These are phyloP conservation scores for Suillus alpinus DNA, from an alignment of 768 basidiomycete species.

Conservation along the genomic window DNA sequence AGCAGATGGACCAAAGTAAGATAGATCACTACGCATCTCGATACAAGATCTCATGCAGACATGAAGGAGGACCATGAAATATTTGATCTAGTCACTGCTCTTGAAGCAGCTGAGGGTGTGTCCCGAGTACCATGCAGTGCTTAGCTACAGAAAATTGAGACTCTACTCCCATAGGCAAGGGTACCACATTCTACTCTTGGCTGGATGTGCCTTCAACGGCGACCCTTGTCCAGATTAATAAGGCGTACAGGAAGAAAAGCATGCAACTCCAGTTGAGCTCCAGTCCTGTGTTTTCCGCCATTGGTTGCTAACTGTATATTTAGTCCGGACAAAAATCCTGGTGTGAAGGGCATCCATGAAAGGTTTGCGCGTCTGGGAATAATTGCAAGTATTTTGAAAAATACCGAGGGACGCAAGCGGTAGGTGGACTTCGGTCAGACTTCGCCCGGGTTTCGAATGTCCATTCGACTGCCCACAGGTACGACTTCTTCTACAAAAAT, in stretches of 20 bases:
- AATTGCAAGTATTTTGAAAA: conserved; percentile 77
- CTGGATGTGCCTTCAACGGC: conserved; percentile 78
- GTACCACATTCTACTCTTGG: conserved; percentile 96
- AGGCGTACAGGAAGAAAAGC: conserved; percentile 91
- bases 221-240: conserved; percentile 71
- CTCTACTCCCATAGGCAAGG: conserved; percentile 54
- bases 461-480: conserved; percentile 41
- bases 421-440: conserved; percentile 34
- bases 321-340: conserved; percentile 96
- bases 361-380: conserved; percentile 91
- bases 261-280: conserved; percentile 77
- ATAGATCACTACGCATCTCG: background rate
- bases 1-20: conserved; percentile 73
- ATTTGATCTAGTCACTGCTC: conserved; percentile 83
- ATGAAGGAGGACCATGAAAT: conserved; percentile 91
- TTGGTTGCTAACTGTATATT: conserved; percentile 1
- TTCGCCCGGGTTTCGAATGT: background rate
- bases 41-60: conserved; percentile 1
- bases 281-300: background rate
- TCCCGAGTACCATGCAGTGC: conserved; percentile 1
- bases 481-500: conserved; percentile 95
- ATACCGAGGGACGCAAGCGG: conserved; percentile 72
- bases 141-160: background rate
- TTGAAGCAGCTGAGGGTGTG: conserved; percentile 78
- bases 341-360: conserved; percentile 77